These are phyloP conservation scores for Pseudocercospora musae DNA, from an alignment of 2,329 filamentous ascomycete species.

Conservation along the genomic window DNA sequence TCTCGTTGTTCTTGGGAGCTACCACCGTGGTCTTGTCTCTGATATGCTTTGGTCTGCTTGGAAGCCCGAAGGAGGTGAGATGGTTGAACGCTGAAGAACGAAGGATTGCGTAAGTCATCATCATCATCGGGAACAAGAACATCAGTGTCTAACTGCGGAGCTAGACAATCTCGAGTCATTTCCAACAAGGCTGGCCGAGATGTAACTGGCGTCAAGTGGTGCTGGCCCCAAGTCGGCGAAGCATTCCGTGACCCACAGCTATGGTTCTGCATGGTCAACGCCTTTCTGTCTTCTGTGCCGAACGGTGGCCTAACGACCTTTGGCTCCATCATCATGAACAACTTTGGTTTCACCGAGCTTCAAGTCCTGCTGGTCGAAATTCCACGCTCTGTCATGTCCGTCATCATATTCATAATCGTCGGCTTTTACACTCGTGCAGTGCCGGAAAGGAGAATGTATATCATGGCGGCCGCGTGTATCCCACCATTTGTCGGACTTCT, in stretches of 20 bases:
- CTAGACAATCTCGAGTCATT: conserved; percentile 29
- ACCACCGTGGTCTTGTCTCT: conserved; percentile 27
- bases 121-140: too few species aligned
- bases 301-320: conserved; percentile 31
- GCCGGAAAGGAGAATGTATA: conserved; percentile 33
- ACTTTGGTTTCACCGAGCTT: conserved; percentile 31
- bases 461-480: conserved; percentile 34
- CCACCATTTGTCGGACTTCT: conserved; percentile 38
- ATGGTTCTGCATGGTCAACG: conserved; percentile 31
- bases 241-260: conserved; percentile 30
- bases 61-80: conserved; percentile 30
- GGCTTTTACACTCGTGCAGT: conserved; percentile 34
- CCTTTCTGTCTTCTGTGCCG: conserved; percentile 29
- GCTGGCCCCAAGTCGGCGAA: conserved; percentile 29
- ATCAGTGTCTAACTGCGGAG: not conserved
- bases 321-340: conserved; percentile 27
- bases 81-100: conserved; percentile 30
- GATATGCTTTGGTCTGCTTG: conserved; percentile 30
- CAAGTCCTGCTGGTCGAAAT: conserved; percentile 37
- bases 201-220: conserved; percentile 31
- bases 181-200: conserved; percentile 33
- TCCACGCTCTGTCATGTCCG: conserved; percentile 30
- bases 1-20: conserved; percentile 30
- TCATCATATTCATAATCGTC: conserved; percentile 34
- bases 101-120: conserved; percentile 25